These are phyloP conservation scores for Aphanomyces astaci DNA, from an alignment of 352 stramenopile genomes.

Conservation along the genomic window DNA sequence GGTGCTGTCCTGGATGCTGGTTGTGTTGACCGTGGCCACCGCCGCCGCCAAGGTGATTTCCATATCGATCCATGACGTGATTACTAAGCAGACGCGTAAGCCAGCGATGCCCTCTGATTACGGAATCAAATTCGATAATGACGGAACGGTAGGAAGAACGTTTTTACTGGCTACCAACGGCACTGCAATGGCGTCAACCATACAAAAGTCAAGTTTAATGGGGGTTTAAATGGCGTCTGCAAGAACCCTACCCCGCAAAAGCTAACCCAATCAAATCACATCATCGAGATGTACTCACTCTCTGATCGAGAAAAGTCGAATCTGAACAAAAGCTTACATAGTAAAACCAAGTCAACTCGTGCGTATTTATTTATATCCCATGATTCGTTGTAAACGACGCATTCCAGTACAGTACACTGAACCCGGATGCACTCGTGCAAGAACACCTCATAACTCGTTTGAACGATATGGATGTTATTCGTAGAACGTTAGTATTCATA, in stretches of 20 bases:
- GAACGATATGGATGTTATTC: too few species aligned
- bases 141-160: background rate
- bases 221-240: background rate
- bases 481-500: too few species aligned
- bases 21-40: background rate
- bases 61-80: constrained; percentile 21
- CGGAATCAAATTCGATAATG: constrained; percentile 20
- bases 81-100: constrained; percentile 21
- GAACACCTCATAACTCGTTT: too few species aligned
- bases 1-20: background rate
- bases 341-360: background rate
- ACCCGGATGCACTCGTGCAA: too few species aligned
- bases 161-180: background rate
- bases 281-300: background rate
- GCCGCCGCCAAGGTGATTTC: constrained; percentile 7
- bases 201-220: background rate
- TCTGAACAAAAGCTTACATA: background rate
- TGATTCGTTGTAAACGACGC: too few species aligned
- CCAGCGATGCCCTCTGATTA: constrained; percentile 3
- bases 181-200: background rate
- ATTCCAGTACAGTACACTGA: too few species aligned
- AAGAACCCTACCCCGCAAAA: background rate
- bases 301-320: background rate
- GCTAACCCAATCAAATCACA: background rate
- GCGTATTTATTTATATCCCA: background rate